Evolutionary conservation across 345 rosid genomes (phyloP), one percentile per base, ranked within the genome.

Genomic region (Cardamine chenopodiifolia): DNA sequence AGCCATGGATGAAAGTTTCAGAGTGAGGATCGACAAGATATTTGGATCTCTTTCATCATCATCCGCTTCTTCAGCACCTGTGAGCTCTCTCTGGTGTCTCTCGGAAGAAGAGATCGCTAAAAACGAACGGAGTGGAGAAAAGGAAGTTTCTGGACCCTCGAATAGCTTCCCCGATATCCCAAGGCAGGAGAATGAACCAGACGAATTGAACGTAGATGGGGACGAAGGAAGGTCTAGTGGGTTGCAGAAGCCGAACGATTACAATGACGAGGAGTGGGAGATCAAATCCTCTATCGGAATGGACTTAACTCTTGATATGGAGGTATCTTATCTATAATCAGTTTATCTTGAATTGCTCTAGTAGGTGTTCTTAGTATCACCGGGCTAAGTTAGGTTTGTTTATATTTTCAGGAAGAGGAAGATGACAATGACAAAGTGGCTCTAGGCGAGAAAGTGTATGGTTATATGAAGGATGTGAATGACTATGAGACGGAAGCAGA

Each of bases 221-320:
- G 79, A 69, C 6, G 64, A 70, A 29, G 82, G 28, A 63, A 0
- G 18, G 19, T 74, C 77, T 11, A 62, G 58, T 55, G 70, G 2
- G 42, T 47, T 23, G 15, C 68, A 39, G 17, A 86, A 81, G 71
- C 89, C 86, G 14, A 73, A 78, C 11, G 89, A 84, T 57, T 87
- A 76, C 77, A 69, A 81, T 45, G 94, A 85, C 2, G 94, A 87
- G 39, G 90, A 87, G 68, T 89, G 97, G 92, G 88, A 86, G 79
- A 84, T 91, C 75, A 87, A 86, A 76, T 79, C 80, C 59, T 85
- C 86, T 2, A 87, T 91, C 35, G 94, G 97, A 59, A 58, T 78
- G 73, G 97, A 91, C 74, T 68, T 81, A 58, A 83, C 94, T 68
- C 94, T 91, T 59, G 97, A 89, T 52, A 61, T 78, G 53, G 97